phyloP scores from a whole-genome alignment of 2,329 filamentous ascomycete species.

The Epichloe festucae region DNA sequence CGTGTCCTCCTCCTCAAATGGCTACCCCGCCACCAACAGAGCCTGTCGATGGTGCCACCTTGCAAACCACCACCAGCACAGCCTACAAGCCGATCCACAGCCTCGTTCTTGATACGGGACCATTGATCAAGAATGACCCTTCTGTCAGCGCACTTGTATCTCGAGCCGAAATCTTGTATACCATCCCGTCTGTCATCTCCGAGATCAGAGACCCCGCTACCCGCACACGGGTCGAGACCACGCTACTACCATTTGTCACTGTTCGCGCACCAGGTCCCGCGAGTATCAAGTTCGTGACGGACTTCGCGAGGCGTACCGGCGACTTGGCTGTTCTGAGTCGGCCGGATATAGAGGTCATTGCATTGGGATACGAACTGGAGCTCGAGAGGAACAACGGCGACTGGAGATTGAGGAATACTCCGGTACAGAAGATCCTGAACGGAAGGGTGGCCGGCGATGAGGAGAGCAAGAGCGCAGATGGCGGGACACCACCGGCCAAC shows the following conservation, averaged over 20 bases:
- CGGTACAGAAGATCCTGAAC: conserved; percentile 67
- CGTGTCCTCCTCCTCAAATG: not conserved
- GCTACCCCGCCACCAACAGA: conserved; percentile 4
- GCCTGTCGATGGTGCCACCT: conserved; percentile 3
- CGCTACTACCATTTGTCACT: conserved; percentile 73
- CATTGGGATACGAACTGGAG: conserved; percentile 88
- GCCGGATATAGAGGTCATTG: conserved; percentile 80
- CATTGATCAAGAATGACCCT: conserved; percentile 87
- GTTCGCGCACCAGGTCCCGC: conserved; percentile 60
- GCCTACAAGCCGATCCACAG: conserved; percentile 59
- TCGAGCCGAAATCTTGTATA: conserved; percentile 65
- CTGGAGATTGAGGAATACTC: conserved; percentile 67
- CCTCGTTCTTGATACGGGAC: conserved; percentile 80
- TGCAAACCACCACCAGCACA: conserved; percentile 4
- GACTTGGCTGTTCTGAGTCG: conserved; percentile 79
- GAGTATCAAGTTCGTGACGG: conserved; percentile 66
- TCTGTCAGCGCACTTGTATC: conserved; percentile 68
- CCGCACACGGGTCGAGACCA: conserved; percentile 67
- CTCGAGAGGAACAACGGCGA: conserved; percentile 82
- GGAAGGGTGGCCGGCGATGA: conserved; percentile 32
- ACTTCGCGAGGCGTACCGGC: conserved; percentile 81
- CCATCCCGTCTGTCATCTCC: conserved; percentile 70
- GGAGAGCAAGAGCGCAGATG: not conserved
- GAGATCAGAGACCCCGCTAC: conserved; percentile 84
- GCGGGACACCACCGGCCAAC: conserved; percentile 25